Percentiles rank a stretch among this genome's conserved stretches.
Evolutionary conservation across 1,284 basidiomycete species (phyloP).

Genomic region (Rhizoctonia solani): DNA sequence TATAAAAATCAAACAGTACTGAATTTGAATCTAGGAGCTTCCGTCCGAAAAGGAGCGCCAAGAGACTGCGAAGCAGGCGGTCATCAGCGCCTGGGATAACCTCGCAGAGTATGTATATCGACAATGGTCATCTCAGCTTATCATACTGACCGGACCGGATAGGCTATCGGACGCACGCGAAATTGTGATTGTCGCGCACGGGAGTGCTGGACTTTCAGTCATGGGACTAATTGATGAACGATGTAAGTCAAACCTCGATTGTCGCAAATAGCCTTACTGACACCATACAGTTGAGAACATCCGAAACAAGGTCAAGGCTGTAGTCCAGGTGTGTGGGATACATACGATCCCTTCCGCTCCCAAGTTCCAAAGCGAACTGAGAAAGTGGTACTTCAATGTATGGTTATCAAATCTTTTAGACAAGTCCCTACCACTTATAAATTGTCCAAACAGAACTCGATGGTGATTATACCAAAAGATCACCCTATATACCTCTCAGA

Average conservation of each 20-base stretch:
- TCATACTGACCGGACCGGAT: neutral
- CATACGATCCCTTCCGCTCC: constrained; percentile 61
- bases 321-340: constrained; percentile 78
- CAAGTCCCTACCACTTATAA: neutral
- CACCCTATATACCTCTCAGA: constrained; percentile 58
- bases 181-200: constrained; percentile 85
- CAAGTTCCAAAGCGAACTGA: constrained; percentile 55
- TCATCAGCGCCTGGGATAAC: constrained; percentile 94
- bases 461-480: constrained; percentile 62
- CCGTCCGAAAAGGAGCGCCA: constrained; percentile 31
- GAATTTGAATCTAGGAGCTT: constrained; percentile 35
- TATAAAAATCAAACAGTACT: neutral
- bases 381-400: constrained; percentile 68
- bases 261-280: constrained; percentile 28
- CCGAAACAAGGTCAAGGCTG: constrained; percentile 64
- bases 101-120: constrained; percentile 71
- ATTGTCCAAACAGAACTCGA: constrained; percentile 58
- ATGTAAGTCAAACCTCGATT: constrained; percentile 51
- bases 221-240: constrained; percentile 73
- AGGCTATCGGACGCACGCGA: constrained; percentile 72
- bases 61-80: constrained; percentile 58
- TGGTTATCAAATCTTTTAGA: neutral
- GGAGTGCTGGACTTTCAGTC: constrained; percentile 75
- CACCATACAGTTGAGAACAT: constrained; percentile 45
- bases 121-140: neutral